These are phyloP conservation scores for Tuber borchii DNA, from an alignment of 495 filamentous ascomycete genomes.

Conservation along the genomic window DNA sequence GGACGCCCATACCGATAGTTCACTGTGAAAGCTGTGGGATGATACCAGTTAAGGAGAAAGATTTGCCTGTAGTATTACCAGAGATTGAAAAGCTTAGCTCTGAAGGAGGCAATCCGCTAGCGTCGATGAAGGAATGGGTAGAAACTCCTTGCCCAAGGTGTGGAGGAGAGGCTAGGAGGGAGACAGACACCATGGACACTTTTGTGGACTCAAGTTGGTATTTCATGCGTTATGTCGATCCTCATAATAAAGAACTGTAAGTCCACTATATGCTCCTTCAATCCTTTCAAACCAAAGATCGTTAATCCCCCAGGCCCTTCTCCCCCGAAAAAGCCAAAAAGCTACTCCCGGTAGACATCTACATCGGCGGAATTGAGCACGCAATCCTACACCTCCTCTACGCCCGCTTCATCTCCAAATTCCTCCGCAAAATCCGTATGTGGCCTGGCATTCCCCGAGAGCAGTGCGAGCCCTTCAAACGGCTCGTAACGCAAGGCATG, in stretches of 20 bases:
- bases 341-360: conserved; percentile 68
- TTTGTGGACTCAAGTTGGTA: conserved; percentile 95
- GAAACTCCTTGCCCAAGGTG: conserved; percentile 72
- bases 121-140: conserved; percentile 64
- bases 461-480: conserved; percentile 65
- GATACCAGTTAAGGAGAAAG: conserved; percentile 66
- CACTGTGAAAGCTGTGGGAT: conserved; percentile 72
- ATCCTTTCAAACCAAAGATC: background rate
- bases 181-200: conserved; percentile 93
- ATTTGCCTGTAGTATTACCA: conserved; percentile 72
- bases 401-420: conserved; percentile 83
- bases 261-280: background rate
- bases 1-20: conserved; percentile 80
- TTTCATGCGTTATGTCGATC: conserved; percentile 69
- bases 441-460: conserved; percentile 48
- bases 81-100: conserved; percentile 58
- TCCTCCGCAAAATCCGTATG: conserved; percentile 51
- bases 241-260: conserved; percentile 52
- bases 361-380: conserved; percentile 83
- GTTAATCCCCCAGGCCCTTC: conserved; percentile 48
- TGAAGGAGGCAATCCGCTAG: conserved; percentile 69
- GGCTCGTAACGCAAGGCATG: conserved; percentile 82
- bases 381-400: conserved; percentile 90
- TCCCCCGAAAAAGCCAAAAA: conserved; percentile 51
- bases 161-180: conserved; percentile 60